phyloP scores from a whole-genome alignment of 192 early-diverging fungal genomes.

The Phlyctochytrium arcticum region DNA sequence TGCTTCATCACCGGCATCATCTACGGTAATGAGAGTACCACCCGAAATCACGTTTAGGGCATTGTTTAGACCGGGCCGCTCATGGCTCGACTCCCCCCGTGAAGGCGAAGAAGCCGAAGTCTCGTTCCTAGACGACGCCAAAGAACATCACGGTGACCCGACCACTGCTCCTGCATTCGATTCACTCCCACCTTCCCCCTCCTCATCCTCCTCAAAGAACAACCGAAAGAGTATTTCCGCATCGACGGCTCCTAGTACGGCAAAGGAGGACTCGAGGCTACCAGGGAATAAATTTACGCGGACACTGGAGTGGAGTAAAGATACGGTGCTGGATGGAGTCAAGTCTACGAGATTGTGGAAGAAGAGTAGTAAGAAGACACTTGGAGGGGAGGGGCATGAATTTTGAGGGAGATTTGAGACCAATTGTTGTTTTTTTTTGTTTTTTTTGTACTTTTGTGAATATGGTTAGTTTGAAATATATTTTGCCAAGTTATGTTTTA shows the following conservation, averaged over 20 bases:
- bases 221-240: neutral
- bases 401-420: no score
- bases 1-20: neutral
- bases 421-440: no score
- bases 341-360: conserved; percentile 20
- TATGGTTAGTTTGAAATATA: no score
- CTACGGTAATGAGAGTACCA: neutral
- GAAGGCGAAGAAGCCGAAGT: conserved; percentile 22
- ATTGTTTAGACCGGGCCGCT: conserved; percentile 12
- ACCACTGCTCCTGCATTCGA: neutral
- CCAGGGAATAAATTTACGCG: conserved; percentile 15
- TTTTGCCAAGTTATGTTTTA: no score
- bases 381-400: neutral
- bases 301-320: conserved; percentile 30
- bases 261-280: conserved; percentile 9
- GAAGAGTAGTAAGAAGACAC: conserved; percentile 15
- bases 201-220: neutral
- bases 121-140: neutral
- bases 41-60: conserved; percentile 14
- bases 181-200: neutral
- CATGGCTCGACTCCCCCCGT: neutral
- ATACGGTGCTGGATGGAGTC: conserved; percentile 15
- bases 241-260: neutral
- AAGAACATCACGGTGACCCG: neutral
- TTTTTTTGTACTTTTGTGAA: no score